Conservation (phyloP, 2,329 filamentous ascomycete genomes). For the Parasarocladium wereldwijsianum region DNA sequence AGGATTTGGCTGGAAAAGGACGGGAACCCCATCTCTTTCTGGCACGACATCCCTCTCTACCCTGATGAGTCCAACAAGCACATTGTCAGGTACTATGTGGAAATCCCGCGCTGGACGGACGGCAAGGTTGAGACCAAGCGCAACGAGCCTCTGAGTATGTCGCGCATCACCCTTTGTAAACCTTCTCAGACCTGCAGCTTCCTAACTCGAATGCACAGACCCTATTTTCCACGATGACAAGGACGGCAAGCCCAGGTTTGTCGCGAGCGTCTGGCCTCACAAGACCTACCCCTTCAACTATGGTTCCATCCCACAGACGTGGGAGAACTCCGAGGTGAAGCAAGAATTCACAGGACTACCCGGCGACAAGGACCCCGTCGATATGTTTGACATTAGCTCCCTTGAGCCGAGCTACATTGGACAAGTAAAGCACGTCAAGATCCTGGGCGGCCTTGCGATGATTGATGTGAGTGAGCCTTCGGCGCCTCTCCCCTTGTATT, state of each 20-base stretch:
- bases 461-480: slow-evolving; percentile 17
- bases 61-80: slow-evolving; percentile 17
- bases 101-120: slow-evolving; percentile 26
- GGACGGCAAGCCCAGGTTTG: slow-evolving; percentile 20
- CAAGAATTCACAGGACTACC: slow-evolving; percentile 21
- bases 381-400: slow-evolving; percentile 22
- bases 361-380: slow-evolving; percentile 27
- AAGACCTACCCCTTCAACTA: slow-evolving; percentile 27
- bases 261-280: slow-evolving; percentile 27
- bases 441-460: slow-evolving; percentile 23
- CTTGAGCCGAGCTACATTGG: slow-evolving; percentile 19
- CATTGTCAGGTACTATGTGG: slow-evolving; percentile 23
- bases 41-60: slow-evolving; percentile 26
- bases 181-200: not conserved
- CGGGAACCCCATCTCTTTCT: slow-evolving; percentile 23
- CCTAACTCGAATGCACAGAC: slow-evolving; percentile 10
- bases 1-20: slow-evolving; percentile 24
- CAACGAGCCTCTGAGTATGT: slow-evolving; percentile 22
- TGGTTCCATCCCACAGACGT: slow-evolving; percentile 28
- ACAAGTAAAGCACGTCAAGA: slow-evolving; percentile 25
- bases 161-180: not conserved
- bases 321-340: slow-evolving; percentile 25
- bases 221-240: slow-evolving; percentile 27
- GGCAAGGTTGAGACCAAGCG: slow-evolving; percentile 24
- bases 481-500: fast-evolving